These are phyloP conservation scores for Setaria italica DNA, from an alignment of 202 grass and related monocot genomes.

Conservation along the genomic window DNA sequence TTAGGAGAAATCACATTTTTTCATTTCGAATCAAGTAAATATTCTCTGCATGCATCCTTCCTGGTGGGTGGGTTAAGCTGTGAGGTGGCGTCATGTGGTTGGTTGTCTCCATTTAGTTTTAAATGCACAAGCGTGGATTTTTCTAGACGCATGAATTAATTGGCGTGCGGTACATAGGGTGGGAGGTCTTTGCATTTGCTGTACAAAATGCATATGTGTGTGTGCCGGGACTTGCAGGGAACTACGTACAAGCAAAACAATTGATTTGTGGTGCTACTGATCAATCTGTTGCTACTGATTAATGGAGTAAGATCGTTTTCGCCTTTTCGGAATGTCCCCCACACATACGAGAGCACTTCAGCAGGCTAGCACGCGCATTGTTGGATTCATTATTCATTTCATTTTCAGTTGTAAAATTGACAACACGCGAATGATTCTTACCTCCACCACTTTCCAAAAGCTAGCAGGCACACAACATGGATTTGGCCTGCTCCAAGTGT, in stretches of 20 bases:
- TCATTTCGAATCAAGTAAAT: too few species aligned
- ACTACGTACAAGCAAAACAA: neutral
- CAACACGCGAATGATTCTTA: constrained; percentile 41
- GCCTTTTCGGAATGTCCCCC: neutral
- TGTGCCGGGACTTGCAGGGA: neutral
- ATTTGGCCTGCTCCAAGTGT: constrained; percentile 20
- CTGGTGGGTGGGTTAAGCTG: too few species aligned
- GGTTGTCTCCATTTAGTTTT: too few species aligned
- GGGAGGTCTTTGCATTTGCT: too few species aligned
- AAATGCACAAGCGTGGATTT: too few species aligned
- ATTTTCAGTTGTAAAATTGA: constrained; percentile 27
- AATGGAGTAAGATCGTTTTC: constrained; percentile 28
- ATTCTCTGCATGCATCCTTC: too few species aligned
- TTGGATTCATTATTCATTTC: constrained; percentile 4
- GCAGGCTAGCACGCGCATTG: neutral
- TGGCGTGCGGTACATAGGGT: too few species aligned
- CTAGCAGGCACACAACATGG: constrained; percentile 17
- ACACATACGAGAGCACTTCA: neutral
- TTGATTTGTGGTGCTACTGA: neutral
- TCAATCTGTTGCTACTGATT: neutral
- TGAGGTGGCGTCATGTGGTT: too few species aligned
- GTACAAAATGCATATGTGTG: too few species aligned
- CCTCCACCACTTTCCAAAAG: constrained; percentile 43
- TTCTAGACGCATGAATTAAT: too few species aligned
- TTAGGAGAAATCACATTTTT: too few species aligned